phyloP scores from a whole-genome alignment of 2,329 filamentous ascomycete genomes.

The Trichoderma asperellum region DNA sequence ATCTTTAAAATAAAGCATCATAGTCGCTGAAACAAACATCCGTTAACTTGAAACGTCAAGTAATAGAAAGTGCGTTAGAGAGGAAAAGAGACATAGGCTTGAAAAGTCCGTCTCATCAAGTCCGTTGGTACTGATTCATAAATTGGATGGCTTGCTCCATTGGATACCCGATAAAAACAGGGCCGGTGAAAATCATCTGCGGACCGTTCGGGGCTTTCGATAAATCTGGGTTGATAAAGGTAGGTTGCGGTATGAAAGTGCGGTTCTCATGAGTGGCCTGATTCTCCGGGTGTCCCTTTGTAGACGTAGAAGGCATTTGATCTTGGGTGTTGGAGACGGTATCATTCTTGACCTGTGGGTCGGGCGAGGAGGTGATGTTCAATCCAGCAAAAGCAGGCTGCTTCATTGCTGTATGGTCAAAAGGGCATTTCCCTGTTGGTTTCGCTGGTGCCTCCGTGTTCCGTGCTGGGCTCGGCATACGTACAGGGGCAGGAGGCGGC shows the following conservation, averaged over 20 bases:
- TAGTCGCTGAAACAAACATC: conserved; percentile 18
- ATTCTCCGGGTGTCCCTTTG: conserved; percentile 33
- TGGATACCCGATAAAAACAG: conserved; percentile 90
- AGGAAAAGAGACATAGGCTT: conserved; percentile 27
- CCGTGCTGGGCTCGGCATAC: conserved; percentile 49
- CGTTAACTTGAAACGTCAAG: not conserved
- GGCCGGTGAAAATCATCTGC: conserved; percentile 87
- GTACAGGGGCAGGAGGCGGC: conserved; percentile 61
- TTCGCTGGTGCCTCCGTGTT: conserved; percentile 36
- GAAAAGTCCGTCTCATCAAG: conserved; percentile 31
- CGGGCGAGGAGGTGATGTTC: conserved; percentile 28
- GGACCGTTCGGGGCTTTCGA: conserved; percentile 48
- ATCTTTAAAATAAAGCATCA: not conserved
- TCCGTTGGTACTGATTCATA: conserved; percentile 62
- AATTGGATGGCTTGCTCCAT: conserved; percentile 80
- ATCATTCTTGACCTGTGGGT: conserved; percentile 28
- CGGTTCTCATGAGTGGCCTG: conserved; percentile 31
- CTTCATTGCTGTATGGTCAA: conserved; percentile 54
- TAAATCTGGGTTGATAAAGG: conserved; percentile 55
- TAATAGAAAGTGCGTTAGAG: conserved; percentile 27
- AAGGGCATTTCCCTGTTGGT: conserved; percentile 59
- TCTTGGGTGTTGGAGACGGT: conserved; percentile 27
- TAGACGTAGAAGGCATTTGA: conserved; percentile 33
- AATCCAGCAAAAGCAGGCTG: conserved; percentile 43
- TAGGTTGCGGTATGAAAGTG: conserved; percentile 45